phyloP scores from a whole-genome alignment of 208 protist genomes.

The Endotrypanum monterogeii region DNA sequence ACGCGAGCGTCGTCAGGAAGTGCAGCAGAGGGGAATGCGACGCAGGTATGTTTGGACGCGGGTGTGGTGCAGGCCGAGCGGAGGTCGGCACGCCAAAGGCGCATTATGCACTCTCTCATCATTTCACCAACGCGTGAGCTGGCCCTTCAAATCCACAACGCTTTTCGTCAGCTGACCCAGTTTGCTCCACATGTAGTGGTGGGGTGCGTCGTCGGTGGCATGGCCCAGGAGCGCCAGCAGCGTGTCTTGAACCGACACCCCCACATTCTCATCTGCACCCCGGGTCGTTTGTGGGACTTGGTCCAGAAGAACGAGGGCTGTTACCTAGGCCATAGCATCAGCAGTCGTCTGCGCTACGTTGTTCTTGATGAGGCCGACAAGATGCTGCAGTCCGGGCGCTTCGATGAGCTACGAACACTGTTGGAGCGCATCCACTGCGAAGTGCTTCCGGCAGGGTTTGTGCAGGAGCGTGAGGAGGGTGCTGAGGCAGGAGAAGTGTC shows the following conservation, averaged over 20 bases:
- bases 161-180: slow-evolving; percentile 62
- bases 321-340: slow-evolving; percentile 95
- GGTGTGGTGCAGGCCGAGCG: slow-evolving; percentile 5
- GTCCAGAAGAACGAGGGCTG: slow-evolving; percentile 89
- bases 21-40: neutral
- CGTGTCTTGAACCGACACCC: slow-evolving; percentile 90
- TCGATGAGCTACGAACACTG: slow-evolving; percentile 97
- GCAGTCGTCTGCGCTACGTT: slow-evolving; percentile 92
- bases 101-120: slow-evolving; percentile 92
- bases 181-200: slow-evolving; percentile 64
- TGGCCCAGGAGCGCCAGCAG: slow-evolving; percentile 90
- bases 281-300: slow-evolving; percentile 88
- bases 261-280: slow-evolving; percentile 92
- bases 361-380: slow-evolving; percentile 99
- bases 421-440: slow-evolving; percentile 95
- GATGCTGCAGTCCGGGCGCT: slow-evolving; percentile 97
- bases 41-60: neutral
- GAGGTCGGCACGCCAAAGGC: slow-evolving; percentile 10
- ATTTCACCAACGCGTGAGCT: slow-evolving; percentile 98
- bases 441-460: slow-evolving; percentile 79
- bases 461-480: slow-evolving; percentile 77
- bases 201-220: slow-evolving; percentile 87
- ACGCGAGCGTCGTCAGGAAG: neutral
- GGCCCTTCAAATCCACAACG: slow-evolving; percentile 95
- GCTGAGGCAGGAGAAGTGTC: slow-evolving; percentile 53